Conservation (phyloP, 2,329 filamentous ascomycete species). For the Trichophyton schoenleinii region DNA sequence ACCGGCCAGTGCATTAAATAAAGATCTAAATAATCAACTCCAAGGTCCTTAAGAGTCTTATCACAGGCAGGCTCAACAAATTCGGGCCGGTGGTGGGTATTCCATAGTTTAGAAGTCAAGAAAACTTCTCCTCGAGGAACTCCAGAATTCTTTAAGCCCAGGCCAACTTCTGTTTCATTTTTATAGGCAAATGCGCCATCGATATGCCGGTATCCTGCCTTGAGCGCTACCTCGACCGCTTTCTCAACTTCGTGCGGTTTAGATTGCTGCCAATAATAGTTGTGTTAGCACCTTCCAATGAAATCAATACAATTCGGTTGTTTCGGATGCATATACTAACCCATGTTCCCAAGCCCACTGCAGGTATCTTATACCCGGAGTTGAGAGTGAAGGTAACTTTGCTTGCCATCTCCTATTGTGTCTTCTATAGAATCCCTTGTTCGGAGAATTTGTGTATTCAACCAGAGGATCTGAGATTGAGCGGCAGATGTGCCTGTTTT, state of each 20-base stretch:
- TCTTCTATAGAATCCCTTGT: not conserved
- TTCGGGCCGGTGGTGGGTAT: conserved; percentile 55
- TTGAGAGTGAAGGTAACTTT: conserved; percentile 45
- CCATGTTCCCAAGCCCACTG: conserved; percentile 43
- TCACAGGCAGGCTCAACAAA: conserved; percentile 54
- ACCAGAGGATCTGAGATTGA: not conserved
- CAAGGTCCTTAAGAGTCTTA: conserved; percentile 59
- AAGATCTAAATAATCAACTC: conserved; percentile 70
- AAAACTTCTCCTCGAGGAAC: conserved; percentile 69
- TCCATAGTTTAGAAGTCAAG: conserved; percentile 77
- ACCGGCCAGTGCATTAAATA: conserved; percentile 76
- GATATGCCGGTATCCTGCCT: conserved; percentile 18
- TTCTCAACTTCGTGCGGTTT: conserved; percentile 45
- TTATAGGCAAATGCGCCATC: conserved; percentile 29
- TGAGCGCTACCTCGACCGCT: conserved; percentile 38
- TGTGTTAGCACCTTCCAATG: conserved; percentile 5
- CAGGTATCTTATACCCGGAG: conserved; percentile 50
- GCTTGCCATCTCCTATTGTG: not conserved
- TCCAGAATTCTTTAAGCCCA: conserved; percentile 62
- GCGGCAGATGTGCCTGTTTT: not conserved
- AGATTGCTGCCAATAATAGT: conserved; percentile 52
- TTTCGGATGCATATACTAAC: conserved; percentile 23
- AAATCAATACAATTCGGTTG: not conserved
- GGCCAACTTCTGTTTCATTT: conserved; percentile 69
- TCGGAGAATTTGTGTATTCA: not conserved